phyloP scores from a whole-genome alignment of 1,139 yeast genomes.

The Nakaseomyces glabratus region DNA sequence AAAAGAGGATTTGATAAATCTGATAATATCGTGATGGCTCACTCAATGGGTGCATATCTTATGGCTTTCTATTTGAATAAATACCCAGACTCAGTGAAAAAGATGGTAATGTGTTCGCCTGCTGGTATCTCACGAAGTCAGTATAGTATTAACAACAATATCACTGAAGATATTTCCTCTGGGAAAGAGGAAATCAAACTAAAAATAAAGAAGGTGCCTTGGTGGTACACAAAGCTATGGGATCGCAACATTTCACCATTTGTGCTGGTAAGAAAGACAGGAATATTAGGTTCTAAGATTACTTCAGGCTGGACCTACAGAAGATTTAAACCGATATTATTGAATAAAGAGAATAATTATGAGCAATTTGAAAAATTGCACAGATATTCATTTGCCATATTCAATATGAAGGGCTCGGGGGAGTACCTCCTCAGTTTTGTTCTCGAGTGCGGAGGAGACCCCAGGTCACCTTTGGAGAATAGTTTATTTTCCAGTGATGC shows the following conservation, averaged over 20 bases:
- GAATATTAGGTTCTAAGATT: constrained; percentile 58
- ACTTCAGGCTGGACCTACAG: constrained; percentile 74
- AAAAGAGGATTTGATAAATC: constrained; percentile 36
- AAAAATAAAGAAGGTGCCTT: constrained; percentile 37
- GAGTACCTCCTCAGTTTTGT: constrained; percentile 65
- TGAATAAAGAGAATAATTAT: constrained; percentile 27
- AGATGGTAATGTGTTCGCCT: constrained; percentile 73
- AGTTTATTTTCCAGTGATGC: constrained; percentile 34
- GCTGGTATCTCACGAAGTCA: constrained; percentile 45
- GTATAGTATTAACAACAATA: constrained; percentile 3
- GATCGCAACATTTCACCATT: constrained; percentile 65
- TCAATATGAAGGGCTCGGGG: constrained; percentile 64
- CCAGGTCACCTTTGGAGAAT: constrained; percentile 51
- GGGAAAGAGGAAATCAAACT: constrained; percentile 31
- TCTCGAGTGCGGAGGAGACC: constrained; percentile 68
- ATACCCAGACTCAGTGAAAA: constrained; percentile 52
- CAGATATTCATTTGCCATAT: constrained; percentile 59
- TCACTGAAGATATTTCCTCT: constrained; percentile 23
- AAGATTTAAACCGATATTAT: constrained; percentile 45
- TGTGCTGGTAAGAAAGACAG: constrained; percentile 50
- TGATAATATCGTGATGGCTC: constrained; percentile 68
- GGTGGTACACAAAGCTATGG: constrained; percentile 60
- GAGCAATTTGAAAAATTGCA: constrained; percentile 43
- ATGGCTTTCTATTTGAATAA: constrained; percentile 58
- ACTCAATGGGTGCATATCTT: constrained; percentile 86